phyloP scores from a whole-genome alignment of 768 basidiomycete genomes.

The Gautieria morchelliformis region DNA sequence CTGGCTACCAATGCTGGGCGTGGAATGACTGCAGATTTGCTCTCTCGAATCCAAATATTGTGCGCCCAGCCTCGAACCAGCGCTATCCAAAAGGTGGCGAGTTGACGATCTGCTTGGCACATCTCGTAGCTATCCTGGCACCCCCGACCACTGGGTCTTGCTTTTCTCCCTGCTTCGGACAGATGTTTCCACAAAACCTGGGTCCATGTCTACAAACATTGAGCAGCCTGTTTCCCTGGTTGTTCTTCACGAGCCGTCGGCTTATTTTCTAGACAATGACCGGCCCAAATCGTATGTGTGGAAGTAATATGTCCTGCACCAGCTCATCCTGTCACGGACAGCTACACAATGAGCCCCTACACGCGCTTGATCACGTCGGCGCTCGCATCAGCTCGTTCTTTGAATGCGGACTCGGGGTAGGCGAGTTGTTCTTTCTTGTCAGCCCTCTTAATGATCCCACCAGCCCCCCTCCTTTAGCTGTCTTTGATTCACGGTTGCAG shows the following conservation, averaged over 20 bases:
- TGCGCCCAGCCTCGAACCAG: constrained; percentile 24
- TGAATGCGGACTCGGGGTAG: constrained; percentile 22
- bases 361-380: constrained; percentile 16
- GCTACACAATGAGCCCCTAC: constrained; percentile 9
- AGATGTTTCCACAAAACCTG: constrained; percentile 17
- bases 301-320: neutral
- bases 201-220: constrained; percentile 20
- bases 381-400: constrained; percentile 30
- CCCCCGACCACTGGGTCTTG: constrained; percentile 43
- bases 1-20: constrained; percentile 25
- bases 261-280: constrained; percentile 32
- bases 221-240: constrained; percentile 39
- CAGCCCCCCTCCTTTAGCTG: constrained; percentile 27
- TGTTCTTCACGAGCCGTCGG: constrained; percentile 51
- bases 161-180: constrained; percentile 39
- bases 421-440: neutral
- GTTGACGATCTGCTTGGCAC: constrained; percentile 10
- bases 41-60: constrained; percentile 45
- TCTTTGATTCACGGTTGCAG: constrained; percentile 55
- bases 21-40: constrained; percentile 27
- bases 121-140: constrained; percentile 49
- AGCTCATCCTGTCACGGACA: neutral
- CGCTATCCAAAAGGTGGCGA: neutral
- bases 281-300: constrained; percentile 17
- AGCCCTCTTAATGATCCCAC: constrained; percentile 13